Percentiles rank a stretch among this genome's conserved stretches.
Evolutionary conservation across 1,284 basidiomycete species (phyloP).

Genomic region (Microbotryum lychnidis-dioicae): DNA sequence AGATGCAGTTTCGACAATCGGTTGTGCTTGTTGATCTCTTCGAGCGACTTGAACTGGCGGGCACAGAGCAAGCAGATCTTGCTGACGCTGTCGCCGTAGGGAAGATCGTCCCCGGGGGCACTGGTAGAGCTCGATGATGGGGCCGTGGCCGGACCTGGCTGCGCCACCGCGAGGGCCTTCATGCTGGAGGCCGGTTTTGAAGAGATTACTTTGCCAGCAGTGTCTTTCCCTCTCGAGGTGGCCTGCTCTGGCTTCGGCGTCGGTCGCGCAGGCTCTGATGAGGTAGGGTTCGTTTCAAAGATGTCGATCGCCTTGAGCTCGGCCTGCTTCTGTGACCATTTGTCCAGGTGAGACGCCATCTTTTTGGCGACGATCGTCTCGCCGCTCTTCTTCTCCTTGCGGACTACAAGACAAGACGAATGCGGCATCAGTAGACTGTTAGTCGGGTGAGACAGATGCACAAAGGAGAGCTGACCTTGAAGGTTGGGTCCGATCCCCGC

Average conservation of each 20-base stretch:
- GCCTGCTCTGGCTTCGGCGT: too few relatives aligned
- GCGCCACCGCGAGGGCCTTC: too few relatives aligned
- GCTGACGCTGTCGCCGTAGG: constrained; percentile 51
- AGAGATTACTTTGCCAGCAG: too few relatives aligned
- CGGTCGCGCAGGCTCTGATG: too few relatives aligned
- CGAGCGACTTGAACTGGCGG: constrained; percentile 77
- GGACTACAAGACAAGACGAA: constrained; percentile 7
- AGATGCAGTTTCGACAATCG: constrained; percentile 87
- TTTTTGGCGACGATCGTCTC: constrained; percentile 81
- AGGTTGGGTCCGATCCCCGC: neutral
- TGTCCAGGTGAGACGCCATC: constrained; percentile 79
- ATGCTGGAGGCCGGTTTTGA: too few relatives aligned
- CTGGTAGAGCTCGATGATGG: constrained; percentile 39
- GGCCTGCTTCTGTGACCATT: constrained; percentile 89
- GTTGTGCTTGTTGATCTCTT: constrained; percentile 75
- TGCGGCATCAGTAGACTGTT: neutral
- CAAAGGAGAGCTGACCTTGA: constrained; percentile 6
- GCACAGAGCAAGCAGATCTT: constrained; percentile 80
- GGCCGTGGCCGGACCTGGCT: neutral
- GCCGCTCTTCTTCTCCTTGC: constrained; percentile 56
- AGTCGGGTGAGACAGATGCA: too few relatives aligned
- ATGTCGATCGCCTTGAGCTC: constrained; percentile 49
- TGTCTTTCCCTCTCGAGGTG: too few relatives aligned
- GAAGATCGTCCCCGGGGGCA: constrained; percentile 53
- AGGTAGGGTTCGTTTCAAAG: too few relatives aligned